phyloP scores from a whole-genome alignment of 108 stramenopile genomes.

The Cyclostephanos invisitatus region DNA sequence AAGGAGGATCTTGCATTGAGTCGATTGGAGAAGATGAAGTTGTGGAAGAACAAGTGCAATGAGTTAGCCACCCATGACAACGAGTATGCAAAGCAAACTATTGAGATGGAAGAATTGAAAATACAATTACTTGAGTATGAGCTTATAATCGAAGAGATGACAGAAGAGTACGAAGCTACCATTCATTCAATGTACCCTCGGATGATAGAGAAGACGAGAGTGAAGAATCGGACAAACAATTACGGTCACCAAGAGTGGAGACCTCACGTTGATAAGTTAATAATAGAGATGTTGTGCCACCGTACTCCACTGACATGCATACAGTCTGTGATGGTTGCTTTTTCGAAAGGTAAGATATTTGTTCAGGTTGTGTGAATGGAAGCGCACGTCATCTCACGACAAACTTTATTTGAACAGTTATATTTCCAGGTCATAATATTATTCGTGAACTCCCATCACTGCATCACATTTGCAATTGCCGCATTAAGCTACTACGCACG shows the following conservation, averaged over 20 bases:
- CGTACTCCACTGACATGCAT: constrained; percentile 23
- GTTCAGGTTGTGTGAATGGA: neutral
- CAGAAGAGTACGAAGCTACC: too few species aligned
- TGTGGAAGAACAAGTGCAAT: too few species aligned
- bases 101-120: too few species aligned
- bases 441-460: constrained; percentile 8
- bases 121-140: too few species aligned
- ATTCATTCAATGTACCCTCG: too few species aligned
- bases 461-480: constrained; percentile 11
- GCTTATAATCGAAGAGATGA: too few species aligned
- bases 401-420: constrained; percentile 1
- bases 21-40: too few species aligned
- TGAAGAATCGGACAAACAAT: constrained; percentile 1
- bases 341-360: too few species aligned
- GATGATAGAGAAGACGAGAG: too few species aligned
- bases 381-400: neutral
- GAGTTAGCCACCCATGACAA: too few species aligned
- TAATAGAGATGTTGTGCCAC: constrained; percentile 18
- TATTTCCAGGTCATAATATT: constrained; percentile 5
- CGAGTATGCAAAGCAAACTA: too few species aligned
- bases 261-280: constrained; percentile 24
- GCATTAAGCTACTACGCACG: constrained; percentile 1
- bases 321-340: constrained; percentile 9
- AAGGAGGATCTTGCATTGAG: neutral
- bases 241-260: constrained; percentile 8